These are phyloP conservation scores for Tanozyma kutaoensis DNA, from an alignment of 805 yeast genomes.

Conservation along the genomic window DNA sequence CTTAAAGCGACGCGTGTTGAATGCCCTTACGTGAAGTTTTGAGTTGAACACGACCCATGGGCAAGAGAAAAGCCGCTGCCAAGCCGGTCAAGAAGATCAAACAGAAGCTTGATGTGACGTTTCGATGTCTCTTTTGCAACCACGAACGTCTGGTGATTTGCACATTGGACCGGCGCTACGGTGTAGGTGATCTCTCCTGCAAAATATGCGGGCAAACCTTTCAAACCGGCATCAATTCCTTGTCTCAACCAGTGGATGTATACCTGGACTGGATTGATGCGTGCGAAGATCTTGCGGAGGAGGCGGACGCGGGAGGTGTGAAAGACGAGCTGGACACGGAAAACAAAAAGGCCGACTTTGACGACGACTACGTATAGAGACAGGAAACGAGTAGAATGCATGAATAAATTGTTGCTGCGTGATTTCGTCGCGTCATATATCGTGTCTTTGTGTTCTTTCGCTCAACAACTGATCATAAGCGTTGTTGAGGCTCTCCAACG, in stretches of 20 bases:
- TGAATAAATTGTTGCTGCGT: too few relatives aligned
- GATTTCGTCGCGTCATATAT: too few relatives aligned
- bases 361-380: constrained; percentile 22
- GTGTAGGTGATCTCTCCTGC: constrained; percentile 75
- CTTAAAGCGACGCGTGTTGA: too few relatives aligned
- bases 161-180: constrained; percentile 72
- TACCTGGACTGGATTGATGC: constrained; percentile 98
- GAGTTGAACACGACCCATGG: too few relatives aligned
- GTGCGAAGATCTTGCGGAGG: constrained; percentile 76
- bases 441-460: too few relatives aligned
- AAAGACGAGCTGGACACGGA: constrained; percentile 10
- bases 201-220: constrained; percentile 91
- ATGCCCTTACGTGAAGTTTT: too few relatives aligned
- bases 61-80: constrained; percentile 66
- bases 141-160: constrained; percentile 90
- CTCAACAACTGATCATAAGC: too few relatives aligned
- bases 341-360: constrained; percentile 18
- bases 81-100: constrained; percentile 71
- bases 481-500: too few relatives aligned
- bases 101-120: constrained; percentile 66
- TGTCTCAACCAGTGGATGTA: constrained; percentile 85
- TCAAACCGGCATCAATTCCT: constrained; percentile 74
- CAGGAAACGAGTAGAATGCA: too few relatives aligned
- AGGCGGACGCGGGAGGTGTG: constrained; percentile 19
- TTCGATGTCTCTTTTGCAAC: constrained; percentile 88